Evolutionary conservation across 768 basidiomycete species (phyloP), one percentile per base, ranked within the genome.

Genomic region (Naganishia onofrii): DNA sequence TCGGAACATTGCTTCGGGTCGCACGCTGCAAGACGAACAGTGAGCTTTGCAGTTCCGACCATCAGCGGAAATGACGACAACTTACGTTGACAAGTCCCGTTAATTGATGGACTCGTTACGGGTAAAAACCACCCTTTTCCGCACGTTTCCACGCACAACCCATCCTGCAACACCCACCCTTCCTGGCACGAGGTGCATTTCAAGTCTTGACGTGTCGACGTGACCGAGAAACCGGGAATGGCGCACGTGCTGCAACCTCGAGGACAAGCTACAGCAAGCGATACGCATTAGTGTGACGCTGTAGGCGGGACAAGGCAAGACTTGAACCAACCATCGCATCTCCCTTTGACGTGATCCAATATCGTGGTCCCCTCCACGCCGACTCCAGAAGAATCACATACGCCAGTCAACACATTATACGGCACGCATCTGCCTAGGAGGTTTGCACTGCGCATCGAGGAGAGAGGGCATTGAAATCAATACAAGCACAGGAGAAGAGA

Each of bases 31-130:
- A 28, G 26, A 36, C 29, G 38, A 31, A 52, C 1, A 12, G 26
- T 31, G 8, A 28, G 32, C 66, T 29, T n/a, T n/a, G n/a, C n/a
- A 31, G 67, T 9, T n/a, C 17, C 38, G 65, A 7, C 13, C 34
- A 12, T 36, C 8, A 34, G 17, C 21, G 54, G 19, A 32, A 48
- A 4, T 13, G 55, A 21, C 23, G n/a, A n/a, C n/a, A n/a, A 73
- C 79, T 70, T 71, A 80, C 79, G 51, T 70, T 77, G 72, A 71
- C 79, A 80, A 3, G 77, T 78, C 12, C 78, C 79, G 55, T 78
- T 80, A 5, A 53, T 73, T 1, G 52, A 63, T 10, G 75, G 73
- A 26, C 67, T 55, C 0, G 71, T 72, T 10, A 55, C 64, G 19
- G 76, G 76, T 1, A 78, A 36, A 66, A 70, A 80, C 58, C 56